phyloP scores from a whole-genome alignment of 768 basidiomycete species.

The button mushroom (Agaricus bisporus) region DNA sequence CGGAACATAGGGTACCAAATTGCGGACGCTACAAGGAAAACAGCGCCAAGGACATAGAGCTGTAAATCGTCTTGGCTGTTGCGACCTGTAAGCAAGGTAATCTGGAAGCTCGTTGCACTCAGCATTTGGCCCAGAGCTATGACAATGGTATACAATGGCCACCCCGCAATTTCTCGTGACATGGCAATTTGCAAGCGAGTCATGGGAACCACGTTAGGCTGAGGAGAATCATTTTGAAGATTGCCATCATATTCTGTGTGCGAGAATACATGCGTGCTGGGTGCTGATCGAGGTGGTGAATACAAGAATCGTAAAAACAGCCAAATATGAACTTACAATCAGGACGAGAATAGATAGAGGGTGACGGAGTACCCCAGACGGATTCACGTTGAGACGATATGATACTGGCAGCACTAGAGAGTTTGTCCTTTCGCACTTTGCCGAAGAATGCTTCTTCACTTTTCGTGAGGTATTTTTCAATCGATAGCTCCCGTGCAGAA shows the following conservation, averaged over 20 bases:
- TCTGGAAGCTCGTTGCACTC: constrained; percentile 91
- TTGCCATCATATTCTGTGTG: constrained; percentile 38
- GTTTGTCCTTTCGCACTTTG: constrained; percentile 82
- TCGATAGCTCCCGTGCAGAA: constrained; percentile 86
- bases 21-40: constrained; percentile 80
- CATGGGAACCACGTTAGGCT: constrained; percentile 70
- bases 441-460: constrained; percentile 94
- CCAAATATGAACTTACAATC: constrained; percentile 47
- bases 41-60: constrained; percentile 84
- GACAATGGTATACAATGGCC: constrained; percentile 90
- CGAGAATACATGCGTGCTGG: constrained; percentile 45
- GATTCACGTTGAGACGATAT: constrained; percentile 78
- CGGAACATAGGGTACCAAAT: constrained; percentile 92
- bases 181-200: constrained; percentile 79
- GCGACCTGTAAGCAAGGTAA: constrained; percentile 82
- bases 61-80: constrained; percentile 78
- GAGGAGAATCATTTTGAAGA: constrained; percentile 40
- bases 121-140: constrained; percentile 89
- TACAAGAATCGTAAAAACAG: neutral
- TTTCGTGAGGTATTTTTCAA: constrained; percentile 86
- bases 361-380: constrained; percentile 67
- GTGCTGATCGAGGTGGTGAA: constrained; percentile 25
- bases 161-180: constrained; percentile 72
- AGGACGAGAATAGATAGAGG: constrained; percentile 66
- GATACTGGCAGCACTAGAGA: constrained; percentile 75